Conservation (phyloP, 148 eudicot genomes). For the Rhododendron ferrugineum region DNA sequence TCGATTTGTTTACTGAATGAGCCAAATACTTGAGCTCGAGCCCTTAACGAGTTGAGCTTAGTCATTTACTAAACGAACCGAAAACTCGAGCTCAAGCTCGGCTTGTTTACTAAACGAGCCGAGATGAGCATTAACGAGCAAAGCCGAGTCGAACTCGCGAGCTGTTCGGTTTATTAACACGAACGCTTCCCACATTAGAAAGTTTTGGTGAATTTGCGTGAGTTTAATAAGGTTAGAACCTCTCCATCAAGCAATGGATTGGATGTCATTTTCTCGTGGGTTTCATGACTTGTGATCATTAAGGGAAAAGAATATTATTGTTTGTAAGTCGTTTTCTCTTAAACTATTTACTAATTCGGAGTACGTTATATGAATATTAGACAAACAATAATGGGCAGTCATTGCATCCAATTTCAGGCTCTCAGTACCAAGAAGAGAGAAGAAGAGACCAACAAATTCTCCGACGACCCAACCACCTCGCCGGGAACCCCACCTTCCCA, state of each 20-base stretch:
- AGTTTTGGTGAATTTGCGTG: background rate
- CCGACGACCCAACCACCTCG: conserved; percentile 23
- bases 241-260: background rate
- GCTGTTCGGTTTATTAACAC: too few relatives aligned
- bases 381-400: too few relatives aligned
- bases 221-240: background rate
- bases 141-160: too few relatives aligned
- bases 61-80: too few relatives aligned
- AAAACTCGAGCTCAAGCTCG: too few relatives aligned
- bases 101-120: too few relatives aligned
- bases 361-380: too few relatives aligned
- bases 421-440: conserved; percentile 32
- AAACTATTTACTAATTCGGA: too few relatives aligned
- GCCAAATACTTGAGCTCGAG: too few relatives aligned
- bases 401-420: conserved; percentile 12
- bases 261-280: background rate
- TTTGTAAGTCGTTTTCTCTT: background rate
- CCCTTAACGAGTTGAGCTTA: too few relatives aligned
- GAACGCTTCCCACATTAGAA: background rate
- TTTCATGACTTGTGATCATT: background rate
- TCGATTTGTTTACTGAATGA: too few relatives aligned
- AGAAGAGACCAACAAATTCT: conserved; percentile 2
- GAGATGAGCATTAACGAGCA: too few relatives aligned
- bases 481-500: conserved; percentile 10
- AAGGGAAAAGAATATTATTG: background rate